phyloP scores from a whole-genome alignment of 306 rosid species.

The Vigna angularis region DNA sequence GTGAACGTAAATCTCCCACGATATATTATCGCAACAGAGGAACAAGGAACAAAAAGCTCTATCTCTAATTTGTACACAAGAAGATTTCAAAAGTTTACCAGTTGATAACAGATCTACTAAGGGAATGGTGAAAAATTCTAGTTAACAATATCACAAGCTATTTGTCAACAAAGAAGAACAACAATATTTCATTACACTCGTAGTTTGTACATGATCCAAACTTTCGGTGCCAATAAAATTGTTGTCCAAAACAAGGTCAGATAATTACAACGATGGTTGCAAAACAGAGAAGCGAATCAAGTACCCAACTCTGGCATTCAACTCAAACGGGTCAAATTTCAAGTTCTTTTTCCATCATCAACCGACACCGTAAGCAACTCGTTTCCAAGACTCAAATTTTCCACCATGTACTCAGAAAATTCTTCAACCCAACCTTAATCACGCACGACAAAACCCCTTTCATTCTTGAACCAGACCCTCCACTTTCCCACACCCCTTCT shows the following conservation, averaged over 20 bases:
- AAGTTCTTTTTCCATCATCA: not conserved
- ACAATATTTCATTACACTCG: not conserved
- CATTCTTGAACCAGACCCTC: not conserved
- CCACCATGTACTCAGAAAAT: not conserved
- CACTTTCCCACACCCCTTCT: not conserved
- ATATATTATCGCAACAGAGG: too few species aligned
- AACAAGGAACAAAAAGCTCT: too few species aligned
- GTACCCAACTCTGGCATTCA: constrained; percentile 19
- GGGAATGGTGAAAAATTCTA: not conserved
- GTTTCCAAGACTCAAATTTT: constrained; percentile 8
- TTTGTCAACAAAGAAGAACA: constrained; percentile 7
- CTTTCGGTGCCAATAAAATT: constrained; percentile 21
- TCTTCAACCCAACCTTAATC: constrained; percentile 21
- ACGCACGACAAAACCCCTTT: not conserved
- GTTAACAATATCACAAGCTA: constrained; percentile 11
- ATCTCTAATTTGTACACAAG: too few species aligned
- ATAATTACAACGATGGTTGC: constrained; percentile 36
- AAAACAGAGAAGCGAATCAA: not conserved
- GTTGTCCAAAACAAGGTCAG: constrained; percentile 19
- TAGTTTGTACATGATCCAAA: not conserved
- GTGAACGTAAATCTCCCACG: too few species aligned
- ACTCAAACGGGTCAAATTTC: constrained; percentile 16
- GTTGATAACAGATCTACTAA: not conserved
- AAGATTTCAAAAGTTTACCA: not conserved
- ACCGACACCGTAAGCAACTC: constrained; percentile 11